These are phyloP conservation scores for Brassica rapa DNA, from an alignment of 345 rosid genomes.

Conservation along the genomic window DNA sequence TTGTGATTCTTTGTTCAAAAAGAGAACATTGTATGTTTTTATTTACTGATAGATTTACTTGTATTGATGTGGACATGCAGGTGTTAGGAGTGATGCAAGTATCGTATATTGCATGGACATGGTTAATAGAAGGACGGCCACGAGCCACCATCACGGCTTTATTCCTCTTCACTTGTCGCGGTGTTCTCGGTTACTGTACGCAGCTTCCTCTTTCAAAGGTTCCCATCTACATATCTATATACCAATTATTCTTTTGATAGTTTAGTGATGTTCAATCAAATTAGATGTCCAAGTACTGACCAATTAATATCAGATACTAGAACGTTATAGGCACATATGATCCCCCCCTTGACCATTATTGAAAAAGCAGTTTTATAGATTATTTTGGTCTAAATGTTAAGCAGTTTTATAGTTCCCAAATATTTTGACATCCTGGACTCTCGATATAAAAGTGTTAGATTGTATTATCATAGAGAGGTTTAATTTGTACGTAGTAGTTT, in stretches of 20 bases:
- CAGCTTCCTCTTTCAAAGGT: conserved; percentile 95
- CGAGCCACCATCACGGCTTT: conserved; percentile 75
- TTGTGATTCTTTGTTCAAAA: background rate
- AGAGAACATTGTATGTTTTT: background rate
- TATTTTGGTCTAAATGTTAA: too few relatives aligned
- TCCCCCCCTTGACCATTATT: too few relatives aligned
- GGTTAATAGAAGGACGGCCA: conserved; percentile 74
- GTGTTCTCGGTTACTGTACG: conserved; percentile 86
- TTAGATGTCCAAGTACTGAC: background rate
- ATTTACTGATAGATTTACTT: background rate
- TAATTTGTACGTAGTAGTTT: background rate
- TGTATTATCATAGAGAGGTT: background rate
- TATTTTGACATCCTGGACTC: background rate
- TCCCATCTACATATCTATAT: background rate
- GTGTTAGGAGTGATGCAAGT: conserved; percentile 90
- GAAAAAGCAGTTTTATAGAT: too few relatives aligned
- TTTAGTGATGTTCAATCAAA: background rate
- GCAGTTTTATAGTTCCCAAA: background rate
- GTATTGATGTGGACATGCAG: conserved; percentile 36
- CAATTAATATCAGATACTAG: background rate
- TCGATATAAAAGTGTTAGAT: background rate
- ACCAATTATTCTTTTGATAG: background rate
- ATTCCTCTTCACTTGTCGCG: conserved; percentile 97
- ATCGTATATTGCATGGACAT: conserved; percentile 71
- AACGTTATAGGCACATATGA: too few relatives aligned